Evolutionary conservation across 371 early-diverging fungal species (phyloP).

Genomic region (Mucor racemosus): DNA sequence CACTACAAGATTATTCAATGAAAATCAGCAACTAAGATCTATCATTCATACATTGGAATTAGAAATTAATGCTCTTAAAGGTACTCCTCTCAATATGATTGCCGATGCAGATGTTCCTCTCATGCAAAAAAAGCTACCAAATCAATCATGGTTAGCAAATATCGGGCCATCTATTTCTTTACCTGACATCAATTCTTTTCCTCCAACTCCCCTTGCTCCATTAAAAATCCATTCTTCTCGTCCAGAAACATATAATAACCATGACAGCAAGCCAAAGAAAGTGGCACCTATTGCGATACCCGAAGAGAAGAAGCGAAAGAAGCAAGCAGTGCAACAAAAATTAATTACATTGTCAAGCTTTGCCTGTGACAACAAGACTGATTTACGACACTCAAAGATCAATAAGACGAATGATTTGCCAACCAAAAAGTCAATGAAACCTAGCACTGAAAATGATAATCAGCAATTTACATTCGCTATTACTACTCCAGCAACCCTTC

Average conservation of each 20-base stretch:
- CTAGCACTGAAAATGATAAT: background rate
- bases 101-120: background rate
- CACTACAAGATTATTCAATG: conserved; percentile 36
- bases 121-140: background rate
- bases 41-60: conserved; percentile 38
- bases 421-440: background rate
- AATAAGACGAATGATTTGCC: background rate
- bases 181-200: conserved; percentile 6
- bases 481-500: conserved; percentile 26
- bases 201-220: conserved; percentile 6
- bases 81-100: conserved; percentile 38
- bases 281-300: background rate
- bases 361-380: background rate
- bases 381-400: background rate
- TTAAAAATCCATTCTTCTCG: conserved; percentile 18
- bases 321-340: background rate
- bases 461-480: conserved; percentile 29
- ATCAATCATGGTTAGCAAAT: conserved; percentile 1
- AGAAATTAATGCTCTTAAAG: conserved; percentile 38
- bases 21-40: conserved; percentile 45
- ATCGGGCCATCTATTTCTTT: background rate
- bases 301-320: conserved; percentile 1
- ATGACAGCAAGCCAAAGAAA: background rate
- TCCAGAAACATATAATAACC: background rate
- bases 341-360: background rate